Percentiles rank a stretch among this genome's conserved stretches.
phyloP scores from a whole-genome alignment of 2,329 filamentous ascomycete species.

The Fusarium aywerte region DNA sequence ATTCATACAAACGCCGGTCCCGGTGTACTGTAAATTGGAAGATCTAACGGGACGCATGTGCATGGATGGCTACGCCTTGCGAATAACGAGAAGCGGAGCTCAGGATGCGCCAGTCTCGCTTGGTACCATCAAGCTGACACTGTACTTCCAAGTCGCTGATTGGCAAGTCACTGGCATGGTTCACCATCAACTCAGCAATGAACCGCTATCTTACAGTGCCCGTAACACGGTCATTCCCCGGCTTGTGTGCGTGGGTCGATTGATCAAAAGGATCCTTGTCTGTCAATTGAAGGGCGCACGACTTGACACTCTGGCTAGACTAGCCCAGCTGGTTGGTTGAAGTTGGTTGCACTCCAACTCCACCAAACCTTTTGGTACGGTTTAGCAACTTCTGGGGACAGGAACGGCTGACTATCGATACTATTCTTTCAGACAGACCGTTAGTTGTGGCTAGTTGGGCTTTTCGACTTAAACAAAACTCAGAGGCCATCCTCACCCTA shows the following conservation, averaged over 20 bases:
- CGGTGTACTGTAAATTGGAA: slow-evolving; percentile 21
- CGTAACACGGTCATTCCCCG: slow-evolving; percentile 17
- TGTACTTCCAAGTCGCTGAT: slow-evolving; percentile 24
- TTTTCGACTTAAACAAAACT: slow-evolving; percentile 45
- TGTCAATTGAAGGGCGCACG: slow-evolving; percentile 48
- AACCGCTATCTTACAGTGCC: slow-evolving; percentile 32
- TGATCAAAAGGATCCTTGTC: slow-evolving; percentile 37
- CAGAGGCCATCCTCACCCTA: slow-evolving; percentile 25
- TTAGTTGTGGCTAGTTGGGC: slow-evolving; percentile 17
- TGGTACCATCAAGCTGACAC: slow-evolving; percentile 22
- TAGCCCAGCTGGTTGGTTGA: slow-evolving; percentile 34
- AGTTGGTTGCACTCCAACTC: slow-evolving; percentile 33
- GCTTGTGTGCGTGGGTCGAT: slow-evolving; percentile 25
- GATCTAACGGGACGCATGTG: slow-evolving; percentile 13
- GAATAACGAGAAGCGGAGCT: slow-evolving; percentile 47
- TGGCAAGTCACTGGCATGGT: neutral
- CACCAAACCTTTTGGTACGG: slow-evolving; percentile 18
- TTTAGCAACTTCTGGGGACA: slow-evolving; percentile 23
- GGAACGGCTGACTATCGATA: slow-evolving; percentile 32
- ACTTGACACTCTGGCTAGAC: slow-evolving; percentile 44
- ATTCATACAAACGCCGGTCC: slow-evolving; percentile 37
- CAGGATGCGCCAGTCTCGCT: slow-evolving; percentile 16
- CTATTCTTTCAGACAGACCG: slow-evolving; percentile 20
- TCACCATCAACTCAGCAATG: neutral
- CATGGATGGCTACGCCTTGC: slow-evolving; percentile 42